Evolutionary conservation across 257 asterid species (phyloP), one percentile per base, ranked within the genome.

Genomic region (Nicotiana otophora): DNA sequence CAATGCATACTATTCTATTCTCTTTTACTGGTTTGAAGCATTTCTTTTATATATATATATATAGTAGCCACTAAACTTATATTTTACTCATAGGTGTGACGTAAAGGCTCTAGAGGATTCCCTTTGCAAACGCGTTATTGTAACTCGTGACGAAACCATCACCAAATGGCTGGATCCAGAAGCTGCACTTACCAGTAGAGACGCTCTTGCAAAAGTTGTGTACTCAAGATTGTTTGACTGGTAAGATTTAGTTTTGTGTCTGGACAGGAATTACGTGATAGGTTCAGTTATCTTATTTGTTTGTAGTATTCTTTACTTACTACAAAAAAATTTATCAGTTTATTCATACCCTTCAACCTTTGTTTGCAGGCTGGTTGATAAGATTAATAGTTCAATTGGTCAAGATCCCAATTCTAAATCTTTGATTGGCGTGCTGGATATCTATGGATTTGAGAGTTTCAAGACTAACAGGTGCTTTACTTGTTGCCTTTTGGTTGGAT

Each of bases 81-180:
- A 54, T 53, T 48, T 64, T 78, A 51, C 82, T 80, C 89, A 82
- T 83, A 96, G 99, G 99, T 96, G 99, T 88, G 97, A 96, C 58
- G 87, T 84, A 14, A 93, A 94, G 92, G 93, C 98, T 83, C 90
- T 96, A 82, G 98, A 94, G 94, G 97, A 93, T 86, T 90, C 98
- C 48, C 97, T 96, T 28, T 96, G 99, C 91, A 91, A 88, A 89
- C 98, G 98, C 33, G 91, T 93, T 58, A 96, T 96, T 82, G 98
- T 93, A 84, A 96, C 99, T 84, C 98, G 99, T 85, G 99, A 96
- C 79, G 99, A 96, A 88, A 92, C 98, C 72, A 93, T 96, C 85
- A 90, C 91, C 87, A 96, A 93, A 83, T 93, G 91, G 86, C 88
- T 96, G 83, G 99, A 96, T 87, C 99, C 98, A 33, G 97, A 92